Percentiles rank a stretch among this genome's conserved stretches.
These are phyloP conservation scores for Solanum clarkiae DNA, from an alignment of 257 asterid species.

Conservation along the genomic window DNA sequence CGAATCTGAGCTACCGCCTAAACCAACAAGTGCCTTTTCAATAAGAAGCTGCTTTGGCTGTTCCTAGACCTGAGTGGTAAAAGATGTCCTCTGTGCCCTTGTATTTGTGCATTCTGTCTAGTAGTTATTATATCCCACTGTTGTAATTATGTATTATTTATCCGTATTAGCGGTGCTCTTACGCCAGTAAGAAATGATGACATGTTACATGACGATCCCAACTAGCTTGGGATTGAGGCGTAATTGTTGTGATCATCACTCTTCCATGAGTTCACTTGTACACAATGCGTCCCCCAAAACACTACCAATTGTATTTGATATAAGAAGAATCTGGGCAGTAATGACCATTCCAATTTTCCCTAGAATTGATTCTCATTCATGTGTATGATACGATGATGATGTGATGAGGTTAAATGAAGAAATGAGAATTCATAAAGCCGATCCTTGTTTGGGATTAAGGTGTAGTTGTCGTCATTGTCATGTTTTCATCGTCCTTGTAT, in stretches of 20 bases:
- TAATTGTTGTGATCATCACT: neutral
- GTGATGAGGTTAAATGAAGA: neutral
- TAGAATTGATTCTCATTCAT: neutral
- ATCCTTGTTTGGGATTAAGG: neutral
- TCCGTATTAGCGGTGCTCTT: neutral
- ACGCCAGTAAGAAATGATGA: neutral
- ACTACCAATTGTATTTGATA: neutral
- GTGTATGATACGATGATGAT: neutral
- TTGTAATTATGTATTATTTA: neutral
- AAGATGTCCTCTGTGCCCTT: neutral
- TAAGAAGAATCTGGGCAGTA: neutral
- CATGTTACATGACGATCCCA: neutral
- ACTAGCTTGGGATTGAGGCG: neutral
- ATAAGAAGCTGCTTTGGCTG: slow-evolving; percentile 52
- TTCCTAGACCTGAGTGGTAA: slow-evolving; percentile 26
- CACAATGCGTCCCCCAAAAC: neutral
- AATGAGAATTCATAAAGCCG: neutral
- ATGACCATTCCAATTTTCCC: neutral
- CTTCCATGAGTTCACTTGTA: neutral
- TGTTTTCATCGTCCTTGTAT: neutral
- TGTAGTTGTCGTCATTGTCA: neutral
- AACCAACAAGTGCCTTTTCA: slow-evolving; percentile 10
- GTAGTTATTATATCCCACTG: neutral
- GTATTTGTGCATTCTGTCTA: neutral
- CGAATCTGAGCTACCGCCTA: slow-evolving; percentile 6